Conservation (phyloP, 2,329 filamentous ascomycete species). For the Penicillium sp. region DNA sequence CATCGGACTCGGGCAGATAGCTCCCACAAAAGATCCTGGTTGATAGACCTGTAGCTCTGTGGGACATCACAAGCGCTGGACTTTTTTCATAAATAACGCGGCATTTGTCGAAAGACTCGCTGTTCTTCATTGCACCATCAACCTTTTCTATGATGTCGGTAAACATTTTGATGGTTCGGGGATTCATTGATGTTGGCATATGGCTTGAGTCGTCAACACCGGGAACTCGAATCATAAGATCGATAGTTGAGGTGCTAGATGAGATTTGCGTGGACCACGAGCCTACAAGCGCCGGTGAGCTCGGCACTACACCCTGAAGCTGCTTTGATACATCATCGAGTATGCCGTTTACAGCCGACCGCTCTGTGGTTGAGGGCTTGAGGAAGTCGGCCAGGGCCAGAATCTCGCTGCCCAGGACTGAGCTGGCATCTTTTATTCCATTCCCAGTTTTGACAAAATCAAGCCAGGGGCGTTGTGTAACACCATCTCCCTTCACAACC, state of each 20-base stretch:
- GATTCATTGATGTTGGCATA: conserved; percentile 32
- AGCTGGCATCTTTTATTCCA: conserved; percentile 19
- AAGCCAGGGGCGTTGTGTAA: conserved; percentile 33
- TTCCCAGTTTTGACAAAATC: conserved; percentile 17
- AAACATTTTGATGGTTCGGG: conserved; percentile 24
- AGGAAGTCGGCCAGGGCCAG: conserved; percentile 43
- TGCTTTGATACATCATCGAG: conserved; percentile 25
- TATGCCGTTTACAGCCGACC: conserved; percentile 24
- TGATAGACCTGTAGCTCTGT: conserved; percentile 47
- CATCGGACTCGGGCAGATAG: conserved; percentile 34
- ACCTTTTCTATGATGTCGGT: conserved; percentile 23
- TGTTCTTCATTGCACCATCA: conserved; percentile 19
- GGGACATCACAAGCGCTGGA: conserved; percentile 34
- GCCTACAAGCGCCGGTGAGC: conserved; percentile 46
- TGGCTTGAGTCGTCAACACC: conserved; percentile 17
- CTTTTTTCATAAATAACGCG: conserved; percentile 22
- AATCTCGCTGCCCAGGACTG: conserved; percentile 45
- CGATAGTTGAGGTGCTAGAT: conserved; percentile 52
- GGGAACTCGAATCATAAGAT: conserved; percentile 41
- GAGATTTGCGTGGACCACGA: conserved; percentile 53
- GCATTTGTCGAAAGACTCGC: conserved; percentile 20
- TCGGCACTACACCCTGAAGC: conserved; percentile 24
- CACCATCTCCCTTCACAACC: conserved; percentile 15
- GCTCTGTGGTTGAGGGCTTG: conserved; percentile 42
- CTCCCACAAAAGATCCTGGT: conserved; percentile 51